Evolutionary conservation across 2,329 filamentous ascomycete genomes (phyloP).

Genomic region (Sphaceloma murrayae): DNA sequence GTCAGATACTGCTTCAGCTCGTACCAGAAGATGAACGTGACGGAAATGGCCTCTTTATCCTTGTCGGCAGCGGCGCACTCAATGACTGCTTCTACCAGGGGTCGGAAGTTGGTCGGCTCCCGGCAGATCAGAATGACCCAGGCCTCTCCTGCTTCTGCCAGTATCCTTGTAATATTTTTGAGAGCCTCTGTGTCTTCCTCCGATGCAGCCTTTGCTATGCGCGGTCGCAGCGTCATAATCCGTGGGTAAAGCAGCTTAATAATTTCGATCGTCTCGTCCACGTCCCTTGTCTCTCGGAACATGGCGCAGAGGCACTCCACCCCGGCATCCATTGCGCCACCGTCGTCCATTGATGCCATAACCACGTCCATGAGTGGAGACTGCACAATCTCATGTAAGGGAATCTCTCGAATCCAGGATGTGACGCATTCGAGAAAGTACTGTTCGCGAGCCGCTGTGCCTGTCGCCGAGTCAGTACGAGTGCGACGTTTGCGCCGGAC

Average conservation of each 20-base stretch:
- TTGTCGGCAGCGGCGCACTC: conserved; percentile 82
- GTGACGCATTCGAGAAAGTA: conserved; percentile 91
- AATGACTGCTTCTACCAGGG: conserved; percentile 80
- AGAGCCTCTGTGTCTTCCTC: conserved; percentile 78
- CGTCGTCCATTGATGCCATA: conserved; percentile 64
- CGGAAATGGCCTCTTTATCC: conserved; percentile 81
- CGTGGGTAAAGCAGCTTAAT: conserved; percentile 78
- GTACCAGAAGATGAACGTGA: conserved; percentile 97
- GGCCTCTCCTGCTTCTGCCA: conserved; percentile 84
- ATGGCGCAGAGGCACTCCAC: conserved; percentile 89
- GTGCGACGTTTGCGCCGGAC: background rate
- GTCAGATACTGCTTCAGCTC: conserved; percentile 95
- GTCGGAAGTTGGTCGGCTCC: conserved; percentile 69
- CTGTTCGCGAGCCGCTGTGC: conserved; percentile 70
- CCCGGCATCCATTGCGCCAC: conserved; percentile 73
- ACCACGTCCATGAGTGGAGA: conserved; percentile 77
- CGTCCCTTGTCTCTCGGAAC: conserved; percentile 82
- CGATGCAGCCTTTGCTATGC: conserved; percentile 63
- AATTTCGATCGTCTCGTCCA: conserved; percentile 75
- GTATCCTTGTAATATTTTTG: conserved; percentile 81
- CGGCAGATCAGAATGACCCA: conserved; percentile 91
- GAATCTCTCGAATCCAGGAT: conserved; percentile 91
- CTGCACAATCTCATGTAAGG: conserved; percentile 69
- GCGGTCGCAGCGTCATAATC: conserved; percentile 65
- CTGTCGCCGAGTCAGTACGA: conserved; percentile 37